phyloP scores from a whole-genome alignment of 1,284 basidiomycete species.

The Cutaneotrichosporon curvatum region DNA sequence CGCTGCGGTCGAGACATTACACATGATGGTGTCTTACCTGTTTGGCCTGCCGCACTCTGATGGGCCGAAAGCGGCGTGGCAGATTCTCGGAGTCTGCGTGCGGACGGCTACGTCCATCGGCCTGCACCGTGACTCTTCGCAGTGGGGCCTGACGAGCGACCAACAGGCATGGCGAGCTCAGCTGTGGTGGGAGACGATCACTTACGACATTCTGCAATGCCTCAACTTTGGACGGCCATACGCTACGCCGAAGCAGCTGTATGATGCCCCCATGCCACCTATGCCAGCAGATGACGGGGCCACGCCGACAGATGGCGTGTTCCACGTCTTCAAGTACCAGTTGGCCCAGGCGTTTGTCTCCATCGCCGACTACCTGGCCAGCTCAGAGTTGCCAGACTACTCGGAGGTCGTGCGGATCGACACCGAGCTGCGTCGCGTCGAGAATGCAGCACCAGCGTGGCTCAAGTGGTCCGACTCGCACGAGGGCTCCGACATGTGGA shows the following conservation, averaged over 20 bases:
- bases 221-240: conserved; percentile 29
- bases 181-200: conserved; percentile 21
- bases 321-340: conserved; percentile 20
- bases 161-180: conserved; percentile 14
- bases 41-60: conserved; percentile 17
- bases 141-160: conserved; percentile 18
- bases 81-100: conserved; percentile 17
- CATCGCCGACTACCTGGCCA: conserved; percentile 19
- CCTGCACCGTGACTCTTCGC: conserved; percentile 19
- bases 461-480: conserved; percentile 17
- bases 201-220: conserved; percentile 22
- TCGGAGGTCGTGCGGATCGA: conserved; percentile 19
- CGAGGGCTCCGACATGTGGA: conserved; percentile 1
- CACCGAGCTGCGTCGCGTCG: conserved; percentile 15
- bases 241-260: conserved; percentile 17
- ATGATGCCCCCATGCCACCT: conserved; percentile 13
- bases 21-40: conserved; percentile 22
- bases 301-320: conserved; percentile 12
- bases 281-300: conserved; percentile 8
- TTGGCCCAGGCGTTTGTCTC: conserved; percentile 15
- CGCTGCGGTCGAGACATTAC: conserved; percentile 18
- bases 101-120: conserved; percentile 17
- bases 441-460: conserved; percentile 18
- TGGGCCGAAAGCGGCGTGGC: conserved; percentile 17
- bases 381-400: conserved; percentile 19